A percentile compares a stretch with the other conserved stretches of the same genome.
phyloP scores from a whole-genome alignment of 768 basidiomycete genomes.

The Lepiota venenata region DNA sequence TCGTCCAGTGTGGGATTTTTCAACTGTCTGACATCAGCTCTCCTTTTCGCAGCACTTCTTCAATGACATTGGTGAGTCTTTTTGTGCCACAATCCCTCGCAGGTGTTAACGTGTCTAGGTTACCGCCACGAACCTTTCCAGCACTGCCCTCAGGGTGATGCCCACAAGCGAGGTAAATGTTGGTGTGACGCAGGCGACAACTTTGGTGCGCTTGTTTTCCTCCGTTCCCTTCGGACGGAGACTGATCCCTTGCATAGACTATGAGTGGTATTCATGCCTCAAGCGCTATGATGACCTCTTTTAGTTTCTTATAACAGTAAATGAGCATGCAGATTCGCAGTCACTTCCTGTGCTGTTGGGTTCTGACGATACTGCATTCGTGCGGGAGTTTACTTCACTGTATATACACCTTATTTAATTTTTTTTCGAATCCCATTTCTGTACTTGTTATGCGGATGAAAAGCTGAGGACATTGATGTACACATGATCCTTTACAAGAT shows the following conservation, averaged over 20 bases:
- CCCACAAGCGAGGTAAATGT: slow-evolving; percentile 77
- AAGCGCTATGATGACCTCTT: slow-evolving; percentile 71
- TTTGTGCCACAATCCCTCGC: background rate
- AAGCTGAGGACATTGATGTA: background rate
- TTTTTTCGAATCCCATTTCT: too few species aligned
- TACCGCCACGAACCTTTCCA: slow-evolving; percentile 95
- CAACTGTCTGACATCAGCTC: background rate
- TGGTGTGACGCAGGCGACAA: slow-evolving; percentile 78
- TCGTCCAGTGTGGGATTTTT: background rate
- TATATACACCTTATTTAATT: too few species aligned
- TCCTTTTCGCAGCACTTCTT: slow-evolving; percentile 69
- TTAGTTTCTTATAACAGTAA: slow-evolving; percentile 1
- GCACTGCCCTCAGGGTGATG: slow-evolving; percentile 80
- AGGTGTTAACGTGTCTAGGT: slow-evolving; percentile 19
- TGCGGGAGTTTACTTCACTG: too few species aligned
- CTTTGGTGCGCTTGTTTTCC: slow-evolving; percentile 50
- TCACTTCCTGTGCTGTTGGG: too few species aligned
- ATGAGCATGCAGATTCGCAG: too few species aligned
- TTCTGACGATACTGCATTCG: too few species aligned
- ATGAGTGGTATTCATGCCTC: slow-evolving; percentile 88
- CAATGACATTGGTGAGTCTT: slow-evolving; percentile 68
- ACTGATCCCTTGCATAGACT: slow-evolving; percentile 40
- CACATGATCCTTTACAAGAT: slow-evolving; percentile 46
- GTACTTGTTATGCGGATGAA: too few species aligned
- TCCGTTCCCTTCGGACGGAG: background rate